Evolutionary conservation across 805 yeast species (phyloP).

Genomic region (Metschnikowia cerradonensis): DNA sequence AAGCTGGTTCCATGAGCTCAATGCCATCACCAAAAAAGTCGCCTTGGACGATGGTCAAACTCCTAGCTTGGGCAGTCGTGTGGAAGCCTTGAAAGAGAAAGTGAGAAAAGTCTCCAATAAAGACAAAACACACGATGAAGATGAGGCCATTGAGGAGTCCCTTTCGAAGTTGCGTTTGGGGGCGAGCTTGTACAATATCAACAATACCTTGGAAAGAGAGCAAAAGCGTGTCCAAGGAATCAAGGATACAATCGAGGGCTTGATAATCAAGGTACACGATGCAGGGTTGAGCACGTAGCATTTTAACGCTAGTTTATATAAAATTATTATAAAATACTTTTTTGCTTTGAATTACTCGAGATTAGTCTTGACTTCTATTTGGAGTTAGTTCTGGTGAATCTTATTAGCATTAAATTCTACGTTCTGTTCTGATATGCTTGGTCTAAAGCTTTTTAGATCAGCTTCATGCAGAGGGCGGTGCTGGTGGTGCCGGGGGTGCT

Average conservation of each 20-base stretch:
- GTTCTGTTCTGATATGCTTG: not conserved
- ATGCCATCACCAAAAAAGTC: conserved; percentile 18
- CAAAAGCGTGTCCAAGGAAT: conserved; percentile 16
- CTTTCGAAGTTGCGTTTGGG: conserved; percentile 10
- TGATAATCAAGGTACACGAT: conserved; percentile 6
- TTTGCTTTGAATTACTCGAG: no score
- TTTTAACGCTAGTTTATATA: no score
- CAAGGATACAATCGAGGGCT: conserved; percentile 14
- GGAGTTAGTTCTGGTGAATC: no score
- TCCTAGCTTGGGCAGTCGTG: conserved; percentile 8
- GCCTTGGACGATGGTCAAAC: conserved; percentile 6
- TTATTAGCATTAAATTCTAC: no score
- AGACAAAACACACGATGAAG: not conserved
- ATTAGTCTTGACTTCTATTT: no score
- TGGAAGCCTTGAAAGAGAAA: conserved; percentile 10
- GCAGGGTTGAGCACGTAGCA: not conserved
- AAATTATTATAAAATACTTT: no score
- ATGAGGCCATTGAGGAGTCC: conserved; percentile 5
- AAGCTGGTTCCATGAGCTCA: conserved; percentile 36
- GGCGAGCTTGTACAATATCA: conserved; percentile 7
- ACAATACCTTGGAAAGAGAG: conserved; percentile 21
- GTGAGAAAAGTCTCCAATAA: conserved; percentile 3
- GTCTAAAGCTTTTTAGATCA: not conserved
- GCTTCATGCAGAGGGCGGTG: conserved; percentile 6
- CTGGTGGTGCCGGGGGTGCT: conserved; percentile 21